A percentile compares a stretch with the other conserved stretches of the same genome.
Evolutionary conservation across 2,329 filamentous ascomycete genomes (phyloP).

Genomic region (Hymenoscyphus scutula): DNA sequence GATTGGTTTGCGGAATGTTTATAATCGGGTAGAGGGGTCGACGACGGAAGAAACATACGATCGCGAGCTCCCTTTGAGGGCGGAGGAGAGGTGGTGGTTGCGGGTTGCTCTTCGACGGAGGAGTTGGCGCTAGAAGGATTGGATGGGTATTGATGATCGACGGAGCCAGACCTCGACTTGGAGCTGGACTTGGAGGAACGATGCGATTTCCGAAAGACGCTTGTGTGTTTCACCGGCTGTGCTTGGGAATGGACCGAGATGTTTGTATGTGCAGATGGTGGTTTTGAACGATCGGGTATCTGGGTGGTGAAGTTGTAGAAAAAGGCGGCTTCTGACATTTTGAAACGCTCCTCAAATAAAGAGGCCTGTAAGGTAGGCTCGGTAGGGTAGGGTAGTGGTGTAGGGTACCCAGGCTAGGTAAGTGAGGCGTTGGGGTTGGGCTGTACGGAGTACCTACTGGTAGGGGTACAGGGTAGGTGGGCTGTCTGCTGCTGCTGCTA

Average conservation of each 20-base stretch:
- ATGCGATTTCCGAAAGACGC: constrained; percentile 18
- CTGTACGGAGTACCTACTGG: no score
- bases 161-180: background rate
- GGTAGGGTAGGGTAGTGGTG: background rate
- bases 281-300: constrained; percentile 25
- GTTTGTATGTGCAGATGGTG: constrained; percentile 27
- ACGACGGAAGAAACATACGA: constrained; percentile 34
- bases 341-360: constrained; percentile 3
- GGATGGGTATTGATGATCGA: background rate
- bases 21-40: constrained; percentile 33
- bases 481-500: no score
- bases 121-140: background rate
- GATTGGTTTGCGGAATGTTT: constrained; percentile 33
- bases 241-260: constrained; percentile 24
- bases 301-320: constrained; percentile 28
- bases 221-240: constrained; percentile 20
- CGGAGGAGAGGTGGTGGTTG: background rate
- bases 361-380: background rate
- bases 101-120: background rate
- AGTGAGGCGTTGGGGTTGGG: no score
- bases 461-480: background rate
- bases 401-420: no score
- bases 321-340: constrained; percentile 31
- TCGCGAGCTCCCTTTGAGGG: constrained; percentile 18
- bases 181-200: background rate